A percentile compares a stretch with the other conserved stretches of the same genome.
Evolutionary conservation across 2,329 filamentous ascomycete species (phyloP).

Genomic region (Penicillium psychrosexuale): DNA sequence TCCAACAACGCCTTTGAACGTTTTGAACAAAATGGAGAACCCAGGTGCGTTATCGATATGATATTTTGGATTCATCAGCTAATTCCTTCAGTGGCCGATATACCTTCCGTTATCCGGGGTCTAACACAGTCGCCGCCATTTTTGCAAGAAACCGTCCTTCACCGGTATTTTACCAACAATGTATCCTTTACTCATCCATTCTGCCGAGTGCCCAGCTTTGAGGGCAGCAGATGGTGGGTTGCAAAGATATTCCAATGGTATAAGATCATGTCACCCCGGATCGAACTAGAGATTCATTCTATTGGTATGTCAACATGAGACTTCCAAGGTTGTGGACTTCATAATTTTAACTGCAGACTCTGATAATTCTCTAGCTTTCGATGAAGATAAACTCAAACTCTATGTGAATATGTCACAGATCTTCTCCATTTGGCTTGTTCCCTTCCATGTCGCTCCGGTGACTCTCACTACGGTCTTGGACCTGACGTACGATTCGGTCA

Average conservation of each 20-base stretch:
- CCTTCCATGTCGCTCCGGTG: conserved; percentile 68
- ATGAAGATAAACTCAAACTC: conserved; percentile 62
- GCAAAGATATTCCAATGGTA: conserved; percentile 76
- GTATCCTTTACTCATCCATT: conserved; percentile 77
- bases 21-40: conserved; percentile 13
- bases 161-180: conserved; percentile 69
- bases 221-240: conserved; percentile 65
- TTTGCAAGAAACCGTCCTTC: conserved; percentile 63
- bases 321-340: neutral
- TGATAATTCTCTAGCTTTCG: conserved; percentile 56
- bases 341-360: neutral
- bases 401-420: conserved; percentile 72
- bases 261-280: conserved; percentile 73
- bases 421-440: conserved; percentile 74
- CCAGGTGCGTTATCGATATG: conserved; percentile 7
- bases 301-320: conserved; percentile 45
- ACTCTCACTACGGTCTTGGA: conserved; percentile 65
- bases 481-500: conserved; percentile 50
- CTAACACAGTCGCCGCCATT: conserved; percentile 66
- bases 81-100: conserved; percentile 52
- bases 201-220: conserved; percentile 61
- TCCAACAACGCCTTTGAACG: neutral
- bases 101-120: conserved; percentile 62
- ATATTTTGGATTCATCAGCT: neutral
- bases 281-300: conserved; percentile 64